These are phyloP conservation scores for barrel medic (Medicago truncatula) DNA, from an alignment of 306 rosid genomes.

Conservation along the genomic window DNA sequence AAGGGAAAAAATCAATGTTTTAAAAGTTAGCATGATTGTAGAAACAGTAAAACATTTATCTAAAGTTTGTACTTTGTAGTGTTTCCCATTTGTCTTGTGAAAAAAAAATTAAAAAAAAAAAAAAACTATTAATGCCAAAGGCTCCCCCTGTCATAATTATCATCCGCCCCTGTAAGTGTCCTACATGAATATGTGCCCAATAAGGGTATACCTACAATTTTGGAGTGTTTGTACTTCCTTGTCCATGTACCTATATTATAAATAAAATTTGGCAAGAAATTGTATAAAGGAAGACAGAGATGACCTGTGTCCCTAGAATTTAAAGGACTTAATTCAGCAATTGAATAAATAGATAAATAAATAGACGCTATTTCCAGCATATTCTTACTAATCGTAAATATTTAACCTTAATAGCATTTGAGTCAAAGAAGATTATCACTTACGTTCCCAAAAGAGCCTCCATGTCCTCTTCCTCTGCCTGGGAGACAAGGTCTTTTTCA, in stretches of 20 bases:
- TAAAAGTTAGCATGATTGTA: constrained; percentile 2
- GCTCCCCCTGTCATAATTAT: not conserved
- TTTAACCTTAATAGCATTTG: constrained; percentile 39
- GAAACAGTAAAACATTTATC: constrained; percentile 5
- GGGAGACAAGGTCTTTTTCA: constrained; percentile 96
- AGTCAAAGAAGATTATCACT: constrained; percentile 47
- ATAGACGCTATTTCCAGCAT: constrained; percentile 18
- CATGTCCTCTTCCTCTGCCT: constrained; percentile 99
- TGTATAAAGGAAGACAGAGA: constrained; percentile 8
- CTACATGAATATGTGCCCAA: not conserved
- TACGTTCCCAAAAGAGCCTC: constrained; percentile 99
- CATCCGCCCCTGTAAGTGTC: not conserved
- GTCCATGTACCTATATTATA: constrained; percentile 9
- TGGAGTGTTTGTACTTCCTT: constrained; percentile 1
- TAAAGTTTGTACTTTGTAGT: not conserved
- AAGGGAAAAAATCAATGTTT: not conserved
- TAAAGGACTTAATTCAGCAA: constrained; percentile 10
- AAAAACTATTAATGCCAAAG: not conserved
- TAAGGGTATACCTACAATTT: not conserved
- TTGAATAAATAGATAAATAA: constrained; percentile 7
- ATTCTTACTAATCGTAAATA: constrained; percentile 26
- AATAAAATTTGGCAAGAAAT: constrained; percentile 3
- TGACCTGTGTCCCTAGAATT: not conserved
- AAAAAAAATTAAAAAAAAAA: not conserved
- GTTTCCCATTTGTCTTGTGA: constrained; percentile 9